phyloP scores from a whole-genome alignment of 768 basidiomycete genomes.

The Lentinula sp. region DNA sequence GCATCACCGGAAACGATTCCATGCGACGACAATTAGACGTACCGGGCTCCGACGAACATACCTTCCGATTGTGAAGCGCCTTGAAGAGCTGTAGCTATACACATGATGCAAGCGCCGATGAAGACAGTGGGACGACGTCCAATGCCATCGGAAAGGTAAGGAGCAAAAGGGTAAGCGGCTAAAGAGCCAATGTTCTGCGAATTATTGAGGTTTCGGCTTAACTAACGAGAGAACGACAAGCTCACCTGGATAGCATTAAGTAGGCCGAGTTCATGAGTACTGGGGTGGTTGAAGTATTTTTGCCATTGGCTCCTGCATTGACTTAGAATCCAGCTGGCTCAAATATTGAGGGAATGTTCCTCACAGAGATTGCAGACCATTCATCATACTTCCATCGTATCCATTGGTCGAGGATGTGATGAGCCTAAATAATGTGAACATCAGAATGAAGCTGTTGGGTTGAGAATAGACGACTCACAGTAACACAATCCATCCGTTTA shows the following conservation, averaged over 20 bases:
- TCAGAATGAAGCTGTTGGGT: neutral
- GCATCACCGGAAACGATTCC: neutral
- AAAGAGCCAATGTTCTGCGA: conserved; percentile 63
- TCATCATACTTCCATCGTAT: conserved; percentile 78
- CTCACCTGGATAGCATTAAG: conserved; percentile 70
- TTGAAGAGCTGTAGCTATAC: conserved; percentile 60
- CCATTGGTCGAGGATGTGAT: conserved; percentile 75
- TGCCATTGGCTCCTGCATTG: conserved; percentile 43
- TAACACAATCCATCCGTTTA: conserved; percentile 67
- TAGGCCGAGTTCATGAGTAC: conserved; percentile 53
- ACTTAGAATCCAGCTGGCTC: neutral
- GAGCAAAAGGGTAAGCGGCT: conserved; percentile 64
- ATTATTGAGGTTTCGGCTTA: neutral
- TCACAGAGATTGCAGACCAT: conserved; percentile 62
- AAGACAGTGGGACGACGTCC: conserved; percentile 64
- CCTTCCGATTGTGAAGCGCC: conserved; percentile 64
- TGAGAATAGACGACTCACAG: conserved; percentile 32
- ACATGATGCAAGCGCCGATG: conserved; percentile 68
- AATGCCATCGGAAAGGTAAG: conserved; percentile 66
- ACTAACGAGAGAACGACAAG: neutral
- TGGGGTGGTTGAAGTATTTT: conserved; percentile 52
- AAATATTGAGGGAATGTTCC: neutral
- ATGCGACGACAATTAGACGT: conserved; percentile 11
- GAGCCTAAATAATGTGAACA: conserved; percentile 31
- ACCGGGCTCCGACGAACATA: conserved; percentile 81